These are phyloP conservation scores for Parachlorella kessleri DNA, from an alignment of 139 green algal species.

Conservation along the genomic window DNA sequence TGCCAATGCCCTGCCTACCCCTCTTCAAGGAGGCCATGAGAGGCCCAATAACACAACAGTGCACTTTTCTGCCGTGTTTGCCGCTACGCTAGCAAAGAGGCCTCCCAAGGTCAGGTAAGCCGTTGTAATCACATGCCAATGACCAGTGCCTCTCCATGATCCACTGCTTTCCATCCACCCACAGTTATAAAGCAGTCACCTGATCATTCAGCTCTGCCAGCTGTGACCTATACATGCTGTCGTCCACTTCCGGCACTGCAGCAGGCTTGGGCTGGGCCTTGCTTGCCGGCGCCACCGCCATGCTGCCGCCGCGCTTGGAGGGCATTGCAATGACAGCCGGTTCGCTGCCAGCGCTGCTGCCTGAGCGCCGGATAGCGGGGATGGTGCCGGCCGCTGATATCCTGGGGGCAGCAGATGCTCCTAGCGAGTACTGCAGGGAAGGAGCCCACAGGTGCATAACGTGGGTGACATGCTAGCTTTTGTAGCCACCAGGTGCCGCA, in stretches of 20 bases:
- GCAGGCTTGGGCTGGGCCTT: neutral
- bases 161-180: too few species aligned
- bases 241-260: neutral
- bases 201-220: neutral
- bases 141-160: too few species aligned
- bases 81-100: too few species aligned
- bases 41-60: too few species aligned
- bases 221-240: neutral
- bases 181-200: too few species aligned
- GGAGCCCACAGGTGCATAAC: neutral
- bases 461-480: too few species aligned
- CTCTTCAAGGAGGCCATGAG: too few species aligned
- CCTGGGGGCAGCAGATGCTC: neutral
- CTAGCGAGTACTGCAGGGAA: constrained; percentile 11
- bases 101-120: too few species aligned
- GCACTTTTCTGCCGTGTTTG: too few species aligned
- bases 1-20: too few species aligned
- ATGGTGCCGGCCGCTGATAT: neutral
- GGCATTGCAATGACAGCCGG: constrained; percentile 7
- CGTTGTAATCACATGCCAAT: too few species aligned
- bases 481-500: too few species aligned
- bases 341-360: neutral
- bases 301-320: neutral
- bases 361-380: constrained; percentile 9
- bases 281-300: neutral